Base-by-base conservation (phyloP, 345 rosid species). In the Acer campestre region DNA sequence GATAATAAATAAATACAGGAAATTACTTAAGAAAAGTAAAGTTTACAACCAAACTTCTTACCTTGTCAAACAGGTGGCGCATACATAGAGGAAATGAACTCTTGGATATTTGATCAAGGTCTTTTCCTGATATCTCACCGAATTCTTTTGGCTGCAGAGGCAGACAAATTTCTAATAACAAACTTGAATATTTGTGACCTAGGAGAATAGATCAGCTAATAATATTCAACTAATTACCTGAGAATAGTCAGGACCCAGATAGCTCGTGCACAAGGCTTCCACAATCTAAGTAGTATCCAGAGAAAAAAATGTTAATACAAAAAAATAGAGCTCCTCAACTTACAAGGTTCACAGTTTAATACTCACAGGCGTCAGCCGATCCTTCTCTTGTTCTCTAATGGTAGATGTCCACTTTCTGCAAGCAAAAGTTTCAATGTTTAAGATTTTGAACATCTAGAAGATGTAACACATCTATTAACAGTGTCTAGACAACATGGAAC, bases 21-120 rank as follows among this genome's bases (percentile, higher is more conserved):
- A 22, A 74, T 31, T 44, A 75, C n/a, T 51, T 25, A 35, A 61
- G 42, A 61, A 72, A 67, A 75, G 67, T 14, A 11, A 73, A n/a
- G 7, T 70, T 48, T 67, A 48, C 58, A 62, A 35, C 31, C n/a
- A 63, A 72, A 69, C 62, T 73, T 58, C 88, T 70, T 82, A 90
- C 99, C 86, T 92, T 96, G 61, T 88, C 97, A 86, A 94, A 90
- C 31, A 96, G 90, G 80, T 96, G 97, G 29, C 89, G 84, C 98
- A 94, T 94, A 84, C 99, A 96, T 31, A 92, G 89, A 14, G 99
- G 99, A 73, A 96, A 96, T 53, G 98, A 96, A 74, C 87, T 89
- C 85, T 84, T 89, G 81, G 98, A 83, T 46, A 87, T 74, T 55
- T 86, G 89, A 84, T 92, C 95, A 76, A 96, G 82, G 80, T 96